A percentile compares a stretch with the other conserved stretches of the same genome.
Conservation (phyloP, 2,329 filamentous ascomycete genomes). For the Ilyonectria robusta region DNA sequence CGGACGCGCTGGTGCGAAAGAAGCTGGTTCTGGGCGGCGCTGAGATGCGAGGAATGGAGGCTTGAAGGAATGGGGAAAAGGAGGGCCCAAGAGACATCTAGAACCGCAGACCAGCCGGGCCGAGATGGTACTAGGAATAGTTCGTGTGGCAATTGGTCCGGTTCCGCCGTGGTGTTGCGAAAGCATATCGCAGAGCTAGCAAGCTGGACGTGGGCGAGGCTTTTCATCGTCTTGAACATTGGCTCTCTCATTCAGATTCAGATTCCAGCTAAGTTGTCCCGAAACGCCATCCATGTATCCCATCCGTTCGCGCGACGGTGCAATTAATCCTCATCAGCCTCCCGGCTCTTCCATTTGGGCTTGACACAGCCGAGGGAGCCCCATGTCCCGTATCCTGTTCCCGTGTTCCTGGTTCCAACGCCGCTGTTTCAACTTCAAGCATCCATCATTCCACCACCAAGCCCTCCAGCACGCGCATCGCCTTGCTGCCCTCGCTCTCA, state of each 20-base stretch:
- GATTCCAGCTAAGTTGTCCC: conserved; percentile 22
- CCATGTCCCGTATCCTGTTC: conserved; percentile 10
- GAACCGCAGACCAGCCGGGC: not conserved
- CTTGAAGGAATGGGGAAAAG: not conserved
- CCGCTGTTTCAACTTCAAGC: conserved; percentile 8
- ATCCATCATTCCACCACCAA: conserved; percentile 67
- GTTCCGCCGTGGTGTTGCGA: not conserved
- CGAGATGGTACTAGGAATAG: not conserved
- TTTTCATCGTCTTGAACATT: conserved; percentile 8
- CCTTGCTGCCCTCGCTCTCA: conserved; percentile 84
- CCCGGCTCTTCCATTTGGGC: conserved; percentile 6
- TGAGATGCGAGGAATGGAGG: not conserved
- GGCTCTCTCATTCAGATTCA: conserved; percentile 11
- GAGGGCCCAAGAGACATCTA: not conserved
- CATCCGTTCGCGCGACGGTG: conserved; percentile 6
- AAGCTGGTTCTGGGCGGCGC: not conserved
- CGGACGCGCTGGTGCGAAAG: not conserved
- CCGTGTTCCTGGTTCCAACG: not conserved
- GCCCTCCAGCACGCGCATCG: conserved; percentile 83
- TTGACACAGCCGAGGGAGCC: not conserved
- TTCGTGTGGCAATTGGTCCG: not conserved
- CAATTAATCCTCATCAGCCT: conserved; percentile 22
- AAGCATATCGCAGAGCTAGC: not conserved
- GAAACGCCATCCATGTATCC: conserved; percentile 25
- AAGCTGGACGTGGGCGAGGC: not conserved